These are phyloP conservation scores for Ligustrum vulgare DNA, from an alignment of 257 asterid species.

Conservation along the genomic window DNA sequence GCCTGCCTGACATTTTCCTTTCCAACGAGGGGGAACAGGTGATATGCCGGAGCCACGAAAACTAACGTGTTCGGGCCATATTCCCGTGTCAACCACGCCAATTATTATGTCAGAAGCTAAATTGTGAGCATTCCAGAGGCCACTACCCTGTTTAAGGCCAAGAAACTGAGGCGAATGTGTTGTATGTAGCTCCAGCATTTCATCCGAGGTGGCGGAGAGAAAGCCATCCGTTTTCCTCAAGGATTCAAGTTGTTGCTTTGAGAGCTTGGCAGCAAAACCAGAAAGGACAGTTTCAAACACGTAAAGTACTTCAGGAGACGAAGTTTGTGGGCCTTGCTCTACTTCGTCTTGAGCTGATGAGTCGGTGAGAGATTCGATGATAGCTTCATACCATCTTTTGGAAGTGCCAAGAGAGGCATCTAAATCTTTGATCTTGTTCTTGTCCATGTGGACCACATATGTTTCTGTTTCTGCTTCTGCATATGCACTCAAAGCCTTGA, in stretches of 20 bases:
- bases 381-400: constrained; percentile 52
- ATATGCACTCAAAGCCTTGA: constrained; percentile 23
- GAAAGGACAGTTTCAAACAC: constrained; percentile 53
- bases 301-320: constrained; percentile 49
- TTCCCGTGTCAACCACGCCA: constrained; percentile 69
- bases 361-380: constrained; percentile 40
- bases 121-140: constrained; percentile 53
- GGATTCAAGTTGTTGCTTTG: constrained; percentile 44
- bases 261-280: constrained; percentile 66
- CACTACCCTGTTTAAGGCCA: constrained; percentile 53
- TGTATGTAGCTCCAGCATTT: constrained; percentile 55
- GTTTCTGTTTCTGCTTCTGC: constrained; percentile 36
- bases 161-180: constrained; percentile 73
- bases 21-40: constrained; percentile 56
- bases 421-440: constrained; percentile 42
- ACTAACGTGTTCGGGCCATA: constrained; percentile 79
- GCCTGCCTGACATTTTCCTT: constrained; percentile 60
- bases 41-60: constrained; percentile 41
- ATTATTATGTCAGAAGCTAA: constrained; percentile 67
- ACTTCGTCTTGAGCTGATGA: constrained; percentile 23
- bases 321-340: constrained; percentile 16
- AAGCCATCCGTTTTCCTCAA: constrained; percentile 49
- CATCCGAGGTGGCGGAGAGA: constrained; percentile 50
- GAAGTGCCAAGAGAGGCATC: constrained; percentile 43
- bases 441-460: constrained; percentile 69